Base-by-base conservation (phyloP, 208 protist species). In the Acanthamoeba quina region DNA sequence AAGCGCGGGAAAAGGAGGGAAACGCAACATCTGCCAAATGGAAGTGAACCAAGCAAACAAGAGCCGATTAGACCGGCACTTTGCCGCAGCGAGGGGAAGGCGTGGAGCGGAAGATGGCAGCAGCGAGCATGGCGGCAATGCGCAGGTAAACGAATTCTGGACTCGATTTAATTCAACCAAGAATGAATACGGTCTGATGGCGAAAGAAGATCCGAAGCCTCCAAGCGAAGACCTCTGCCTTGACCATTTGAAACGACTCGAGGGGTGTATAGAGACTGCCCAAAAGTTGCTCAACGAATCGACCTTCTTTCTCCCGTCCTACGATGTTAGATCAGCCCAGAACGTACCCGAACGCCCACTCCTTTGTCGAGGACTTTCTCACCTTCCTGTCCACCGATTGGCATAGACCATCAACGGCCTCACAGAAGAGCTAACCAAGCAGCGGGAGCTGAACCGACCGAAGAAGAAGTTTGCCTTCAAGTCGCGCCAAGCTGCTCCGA, bases 391-490 rank as follows among this genome's bases (percentile, higher is more conserved):
- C 52, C 52, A 56, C 17, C 37, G 37, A 21, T 11, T 26, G 11
- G 13, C 6, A 9, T n/a, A 88, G 80, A 60, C 80, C 7, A 58
- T 88, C 54, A 88, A 88, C 29, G 21, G 31, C 26, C n/a, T 88
- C n/a, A 66, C 49, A 17, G 56, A 58, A 29, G 80, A 56, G 80
- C 26, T 88, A 34, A 58, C 56, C 56, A 88, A 88, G 80, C 54
- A 44, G 31, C 49, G 56, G 6, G 80, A 88, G 29, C 31, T 66
- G 6, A 10, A 24, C 41, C 34, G 56, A 21, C 80, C 26, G 6
- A 88, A 88, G 56, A 88, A 88, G 80, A 88, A 58, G 56, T 88
- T 88, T 44, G 56, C 80, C 11, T 88, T 88, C 80, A 29, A 31
- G n/a, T 68, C 49, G 31, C 49, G 56, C 9, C 49, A 56, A 44